These are phyloP conservation scores for Colletotrichum horii DNA, from an alignment of 2,329 filamentous ascomycete genomes.

Conservation along the genomic window DNA sequence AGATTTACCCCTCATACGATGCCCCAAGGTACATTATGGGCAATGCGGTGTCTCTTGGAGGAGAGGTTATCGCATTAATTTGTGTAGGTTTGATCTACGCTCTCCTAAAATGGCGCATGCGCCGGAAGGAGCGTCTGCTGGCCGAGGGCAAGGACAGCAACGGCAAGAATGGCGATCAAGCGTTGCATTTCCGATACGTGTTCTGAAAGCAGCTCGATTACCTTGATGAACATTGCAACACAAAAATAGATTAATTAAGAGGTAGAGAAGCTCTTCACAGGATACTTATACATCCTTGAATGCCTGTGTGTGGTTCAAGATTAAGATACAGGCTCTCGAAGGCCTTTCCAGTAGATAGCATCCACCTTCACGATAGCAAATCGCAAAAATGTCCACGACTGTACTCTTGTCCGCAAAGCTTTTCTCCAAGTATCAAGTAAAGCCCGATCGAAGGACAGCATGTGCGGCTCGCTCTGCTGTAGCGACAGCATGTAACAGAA, in stretches of 20 bases:
- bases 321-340: neutral
- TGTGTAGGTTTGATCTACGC: neutral
- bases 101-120: neutral
- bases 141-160: conserved; percentile 5
- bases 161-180: neutral
- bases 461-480: neutral
- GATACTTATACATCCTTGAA: neutral
- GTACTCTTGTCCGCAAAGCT: neutral
- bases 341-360: neutral
- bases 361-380: neutral
- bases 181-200: neutral
- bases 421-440: neutral
- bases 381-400: neutral
- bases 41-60: conserved; percentile 26
- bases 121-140: neutral
- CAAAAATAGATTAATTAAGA: neutral
- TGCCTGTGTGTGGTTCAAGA: neutral
- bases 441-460: neutral
- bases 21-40: conserved; percentile 32
- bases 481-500: neutral
- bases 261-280: neutral
- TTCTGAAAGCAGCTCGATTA: neutral
- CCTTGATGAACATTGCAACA: neutral
- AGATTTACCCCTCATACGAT: conserved; percentile 36
- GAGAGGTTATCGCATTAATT: conserved; percentile 25